Evolutionary conservation across 2,329 filamentous ascomycete genomes (phyloP), one percentile per base, ranked within the genome.

Genomic region (Penicillium sp.): DNA sequence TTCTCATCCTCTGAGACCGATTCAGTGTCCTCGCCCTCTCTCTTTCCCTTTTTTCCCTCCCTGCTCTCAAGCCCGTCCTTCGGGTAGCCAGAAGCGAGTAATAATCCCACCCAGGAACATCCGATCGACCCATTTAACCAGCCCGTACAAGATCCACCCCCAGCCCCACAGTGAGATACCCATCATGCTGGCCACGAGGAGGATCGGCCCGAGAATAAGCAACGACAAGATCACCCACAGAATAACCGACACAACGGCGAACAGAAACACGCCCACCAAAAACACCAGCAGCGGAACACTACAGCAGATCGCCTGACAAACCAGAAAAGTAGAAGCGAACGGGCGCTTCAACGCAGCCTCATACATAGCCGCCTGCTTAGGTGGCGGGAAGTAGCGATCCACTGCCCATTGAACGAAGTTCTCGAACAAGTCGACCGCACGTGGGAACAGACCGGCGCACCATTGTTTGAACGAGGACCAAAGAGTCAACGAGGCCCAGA

Each of bases 211-310:
- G 3, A 66, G 52, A 22, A 67, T 55, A 14, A 68, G 46, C 38
- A 66, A 37, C 22, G 62, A 62, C 23, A 68, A 45, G 9, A 67
- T 24, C 6, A 54, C 55, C 63, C 63, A 67, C 6, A 67, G 49
- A 9, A 66, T 10, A 10, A 62, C 43, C 4, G 64, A 56, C 3
- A 67, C 61, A 3, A 60, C 61, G 0, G 64, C 64, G 40, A 68
- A 66, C 4, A 67, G 13, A 23, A 66, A 59, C 18, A 64, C 60
- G 0, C 64, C 65, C 0, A 59, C 63, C 18, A 67, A 29, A 16
- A 67, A 67, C 0, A 67, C 56, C 9, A 68, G 42, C 20, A 67
- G 29, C n/a, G 65, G 65, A 5, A 68, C 59, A 2, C 63, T 64
- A 18, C 63, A 66, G 42, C 65, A 68, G 14, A 68, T 57, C 34